These are phyloP conservation scores for Tuber indicum DNA, from an alignment of 495 filamentous ascomycete genomes.

Conservation along the genomic window DNA sequence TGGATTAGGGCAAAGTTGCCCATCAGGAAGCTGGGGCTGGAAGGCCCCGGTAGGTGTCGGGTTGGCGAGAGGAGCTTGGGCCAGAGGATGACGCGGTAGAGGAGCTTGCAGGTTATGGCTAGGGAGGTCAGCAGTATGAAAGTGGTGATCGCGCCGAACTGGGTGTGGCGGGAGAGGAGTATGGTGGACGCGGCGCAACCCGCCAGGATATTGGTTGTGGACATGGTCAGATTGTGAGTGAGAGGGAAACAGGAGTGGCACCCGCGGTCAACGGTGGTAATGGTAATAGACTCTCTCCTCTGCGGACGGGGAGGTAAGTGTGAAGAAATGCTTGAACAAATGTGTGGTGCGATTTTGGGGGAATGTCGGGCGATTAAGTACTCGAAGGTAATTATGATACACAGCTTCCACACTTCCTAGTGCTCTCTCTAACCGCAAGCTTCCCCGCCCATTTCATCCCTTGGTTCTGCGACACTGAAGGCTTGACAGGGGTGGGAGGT, in stretches of 20 bases:
- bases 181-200: neutral
- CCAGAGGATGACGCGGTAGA: conserved; percentile 58
- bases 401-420: neutral
- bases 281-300: neutral
- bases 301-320: neutral
- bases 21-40: conserved; percentile 35
- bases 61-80: conserved; percentile 68
- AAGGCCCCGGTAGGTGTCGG: conserved; percentile 56
- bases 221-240: neutral
- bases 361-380: neutral
- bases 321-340: neutral
- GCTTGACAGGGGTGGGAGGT: neutral
- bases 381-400: neutral
- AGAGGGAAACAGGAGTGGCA: neutral
- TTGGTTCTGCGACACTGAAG: neutral
- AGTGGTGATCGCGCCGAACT: conserved; percentile 3
- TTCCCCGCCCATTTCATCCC: neutral
- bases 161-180: neutral
- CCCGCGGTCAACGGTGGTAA: neutral
- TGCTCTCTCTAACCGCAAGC: neutral
- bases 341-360: neutral
- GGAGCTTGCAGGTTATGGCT: neutral
- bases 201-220: neutral
- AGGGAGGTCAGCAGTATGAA: conserved; percentile 14
- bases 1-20: conserved; percentile 27